Evolutionary conservation across 129 eudicot genomes (phyloP), one percentile per base, ranked within the genome.

Genomic region (Lactuca sativa): DNA sequence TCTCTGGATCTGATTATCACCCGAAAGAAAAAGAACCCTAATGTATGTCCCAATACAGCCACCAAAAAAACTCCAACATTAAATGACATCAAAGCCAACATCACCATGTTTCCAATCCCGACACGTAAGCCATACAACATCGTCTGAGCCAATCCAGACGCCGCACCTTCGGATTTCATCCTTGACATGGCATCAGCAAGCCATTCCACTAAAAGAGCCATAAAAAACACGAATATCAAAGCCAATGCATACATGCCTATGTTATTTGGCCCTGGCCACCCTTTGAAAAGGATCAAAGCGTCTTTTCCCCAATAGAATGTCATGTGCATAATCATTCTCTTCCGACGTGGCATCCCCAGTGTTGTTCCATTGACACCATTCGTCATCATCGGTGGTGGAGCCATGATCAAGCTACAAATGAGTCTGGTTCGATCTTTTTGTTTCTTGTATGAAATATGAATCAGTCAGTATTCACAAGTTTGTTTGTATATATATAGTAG

Each of bases 221-320:
- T n/a, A 21, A 58, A 48, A 66, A 87, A 85, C 9, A 90, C 83
- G 0, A 87, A 64, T 30, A 87, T 44, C 14, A 90, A 30, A 8
- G 91, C 82, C 64, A 87, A 47, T 0, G 71, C 72, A 12, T 90
- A 90, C 97, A 90, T 90, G 6, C 75, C 84, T 17, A 78, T 6
- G 32, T 64, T 67, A 17, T 61, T 59, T 13, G 54, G 62, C 15
- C 83, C 89, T 14, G 97, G 97, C 95, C 97, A 90, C 10, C 84
- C 84, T 14, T 77, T 59, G 76, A 90, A 90, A 15, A 84, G 79
- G 59, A 90, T 67, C 33, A 84, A 63, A 25, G 93, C 83, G 6
- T 81, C 74, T 70, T 75, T 82, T 4, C 95, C 85, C 97, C 97
- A 86, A 77, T 86, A 90, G 63, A 90, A 86, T 0, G 85, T 70